phyloP scores from a whole-genome alignment of 768 basidiomycete species.

The Boletus vermiculosoides region DNA sequence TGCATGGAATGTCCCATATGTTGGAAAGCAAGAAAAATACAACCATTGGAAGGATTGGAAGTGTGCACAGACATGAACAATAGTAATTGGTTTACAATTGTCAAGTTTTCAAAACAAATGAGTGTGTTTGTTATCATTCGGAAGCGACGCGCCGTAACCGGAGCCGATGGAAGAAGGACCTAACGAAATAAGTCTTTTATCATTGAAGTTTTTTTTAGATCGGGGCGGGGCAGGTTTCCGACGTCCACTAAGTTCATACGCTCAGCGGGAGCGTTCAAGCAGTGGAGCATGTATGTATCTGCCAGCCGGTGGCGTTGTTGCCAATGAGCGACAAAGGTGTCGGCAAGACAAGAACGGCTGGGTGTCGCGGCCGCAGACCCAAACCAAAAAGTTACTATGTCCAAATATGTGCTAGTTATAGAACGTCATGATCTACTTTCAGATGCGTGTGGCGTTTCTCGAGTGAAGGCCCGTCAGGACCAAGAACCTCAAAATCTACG shows the following conservation, averaged over 20 bases:
- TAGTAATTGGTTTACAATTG: too few species aligned
- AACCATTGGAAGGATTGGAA: too few species aligned
- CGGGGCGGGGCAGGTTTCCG: background rate
- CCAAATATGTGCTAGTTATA: background rate
- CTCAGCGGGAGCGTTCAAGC: background rate
- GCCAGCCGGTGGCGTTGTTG: background rate
- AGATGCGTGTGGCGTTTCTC: constrained; percentile 1
- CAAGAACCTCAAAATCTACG: constrained; percentile 5
- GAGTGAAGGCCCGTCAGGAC: too few species aligned
- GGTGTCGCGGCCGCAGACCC: background rate
- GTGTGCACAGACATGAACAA: too few species aligned
- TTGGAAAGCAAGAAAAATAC: too few species aligned
- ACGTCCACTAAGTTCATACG: too few species aligned
- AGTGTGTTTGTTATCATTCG: background rate
- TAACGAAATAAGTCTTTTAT: background rate
- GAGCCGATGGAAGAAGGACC: background rate
- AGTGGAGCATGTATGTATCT: background rate
- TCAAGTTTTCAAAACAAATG: too few species aligned
- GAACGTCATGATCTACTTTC: constrained; percentile 10
- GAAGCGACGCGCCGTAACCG: background rate
- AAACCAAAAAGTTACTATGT: background rate
- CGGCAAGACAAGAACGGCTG: background rate
- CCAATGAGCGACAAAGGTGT: background rate
- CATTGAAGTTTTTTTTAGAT: background rate
- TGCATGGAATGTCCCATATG: too few species aligned